phyloP scores from a whole-genome alignment of 2,329 filamentous ascomycete genomes.

The Exophiala bonariae region DNA sequence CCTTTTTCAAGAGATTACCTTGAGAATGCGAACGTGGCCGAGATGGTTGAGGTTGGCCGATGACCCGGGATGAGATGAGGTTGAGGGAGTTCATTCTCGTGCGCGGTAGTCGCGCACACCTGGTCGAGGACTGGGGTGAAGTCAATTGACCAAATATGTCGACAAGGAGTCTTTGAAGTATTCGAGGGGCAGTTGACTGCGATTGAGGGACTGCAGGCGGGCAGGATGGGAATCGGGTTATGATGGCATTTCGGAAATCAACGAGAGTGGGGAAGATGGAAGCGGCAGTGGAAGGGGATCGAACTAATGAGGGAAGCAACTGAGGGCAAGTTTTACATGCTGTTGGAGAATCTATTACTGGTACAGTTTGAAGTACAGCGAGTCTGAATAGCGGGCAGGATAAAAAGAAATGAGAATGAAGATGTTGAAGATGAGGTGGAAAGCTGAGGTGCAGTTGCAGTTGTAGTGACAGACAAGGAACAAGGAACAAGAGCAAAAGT shows the following conservation, averaged over 20 bases:
- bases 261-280: neutral
- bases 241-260: neutral
- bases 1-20: slow-evolving; percentile 42
- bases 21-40: slow-evolving; percentile 57
- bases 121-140: neutral
- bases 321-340: neutral
- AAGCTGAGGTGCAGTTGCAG: too few species aligned
- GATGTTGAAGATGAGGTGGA: too few species aligned
- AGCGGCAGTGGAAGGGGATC: neutral
- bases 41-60: slow-evolving; percentile 56
- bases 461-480: too few species aligned
- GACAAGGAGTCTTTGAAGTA: too few species aligned
- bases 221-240: neutral
- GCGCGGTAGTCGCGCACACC: slow-evolving; percentile 6
- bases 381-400: neutral
- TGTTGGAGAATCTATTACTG: too few species aligned
- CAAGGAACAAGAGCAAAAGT: too few species aligned
- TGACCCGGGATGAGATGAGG: slow-evolving; percentile 83
- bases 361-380: too few species aligned
- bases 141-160: neutral
- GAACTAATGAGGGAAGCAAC: neutral
- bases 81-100: slow-evolving; percentile 87
- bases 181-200: too few species aligned
- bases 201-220: neutral
- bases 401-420: neutral